A percentile compares a stretch with the other conserved stretches of the same genome.
These are phyloP conservation scores for Magnusiomyces suaveolens DNA, from an alignment of 1,139 yeast genomes.

Conservation along the genomic window DNA sequence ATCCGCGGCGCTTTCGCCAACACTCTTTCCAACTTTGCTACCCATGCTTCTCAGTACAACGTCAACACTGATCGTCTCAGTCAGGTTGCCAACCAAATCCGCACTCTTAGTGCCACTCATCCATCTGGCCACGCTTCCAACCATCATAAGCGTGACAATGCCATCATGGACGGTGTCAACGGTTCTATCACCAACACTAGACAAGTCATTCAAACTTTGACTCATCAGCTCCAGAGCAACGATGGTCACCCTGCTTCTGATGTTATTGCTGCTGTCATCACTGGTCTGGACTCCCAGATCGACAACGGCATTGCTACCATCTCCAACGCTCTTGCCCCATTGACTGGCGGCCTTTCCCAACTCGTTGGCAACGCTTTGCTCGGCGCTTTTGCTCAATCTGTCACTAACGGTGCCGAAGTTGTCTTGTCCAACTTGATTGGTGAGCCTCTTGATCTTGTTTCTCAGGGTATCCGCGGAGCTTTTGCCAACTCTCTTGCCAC, in stretches of 20 bases:
- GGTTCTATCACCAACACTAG: constrained; percentile 21
- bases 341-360: constrained; percentile 21
- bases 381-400: constrained; percentile 25
- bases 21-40: constrained; percentile 14
- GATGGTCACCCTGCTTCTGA: no score
- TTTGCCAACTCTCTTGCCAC: constrained; percentile 15
- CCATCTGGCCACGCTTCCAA: no score
- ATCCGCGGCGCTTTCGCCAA: constrained; percentile 12
- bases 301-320: constrained; percentile 17
- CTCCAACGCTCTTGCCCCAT: no score
- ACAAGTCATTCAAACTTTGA: no score
- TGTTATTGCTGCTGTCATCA: constrained; percentile 8
- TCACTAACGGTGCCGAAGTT: no score
- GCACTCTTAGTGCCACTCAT: constrained; percentile 10
- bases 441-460: constrained; percentile 17
- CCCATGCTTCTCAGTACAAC: constrained; percentile 16
- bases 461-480: constrained; percentile 18
- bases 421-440: constrained; percentile 22
- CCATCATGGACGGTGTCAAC: constrained; percentile 14
- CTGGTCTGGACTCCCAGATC: constrained; percentile 11
- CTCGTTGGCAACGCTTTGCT: constrained; percentile 22
- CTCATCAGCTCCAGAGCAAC: no score
- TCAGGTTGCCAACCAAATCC: constrained; percentile 13
- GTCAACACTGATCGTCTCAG: no score
- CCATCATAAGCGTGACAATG: background rate